Evolutionary conservation across 140 eudicot genomes (phyloP).

Genomic region (Flaveria floridana): DNA sequence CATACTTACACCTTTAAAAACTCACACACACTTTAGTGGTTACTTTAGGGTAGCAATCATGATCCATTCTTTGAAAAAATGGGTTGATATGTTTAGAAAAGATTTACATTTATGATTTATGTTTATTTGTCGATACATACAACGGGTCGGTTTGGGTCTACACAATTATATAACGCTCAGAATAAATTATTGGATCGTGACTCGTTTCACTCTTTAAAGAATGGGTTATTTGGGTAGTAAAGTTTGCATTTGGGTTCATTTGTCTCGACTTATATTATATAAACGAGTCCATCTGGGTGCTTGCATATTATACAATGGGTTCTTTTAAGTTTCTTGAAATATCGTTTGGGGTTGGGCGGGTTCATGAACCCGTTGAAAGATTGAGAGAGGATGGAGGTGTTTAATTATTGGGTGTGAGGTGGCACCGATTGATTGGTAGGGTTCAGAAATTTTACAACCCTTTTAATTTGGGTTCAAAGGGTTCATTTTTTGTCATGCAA

Average conservation of each 20-base stretch:
- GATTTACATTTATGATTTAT: too few species aligned
- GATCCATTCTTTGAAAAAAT: neutral
- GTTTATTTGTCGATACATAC: too few species aligned
- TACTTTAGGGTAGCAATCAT: neutral
- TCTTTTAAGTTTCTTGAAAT: too few species aligned
- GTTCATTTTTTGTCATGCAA: neutral
- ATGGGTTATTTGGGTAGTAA: neutral
- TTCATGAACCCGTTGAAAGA: too few species aligned
- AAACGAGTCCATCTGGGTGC: neutral
- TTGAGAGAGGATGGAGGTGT: too few species aligned
- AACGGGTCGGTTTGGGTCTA: neutral
- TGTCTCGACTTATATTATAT: neutral
- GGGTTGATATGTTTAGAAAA: neutral
- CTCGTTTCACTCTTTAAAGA: neutral
- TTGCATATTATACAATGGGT: neutral
- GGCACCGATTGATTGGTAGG: too few species aligned
- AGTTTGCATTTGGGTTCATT: neutral
- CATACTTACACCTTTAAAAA: conserved; percentile 27
- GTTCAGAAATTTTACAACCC: neutral
- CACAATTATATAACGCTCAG: neutral
- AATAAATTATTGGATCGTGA: neutral
- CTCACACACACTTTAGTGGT: conserved; percentile 19
- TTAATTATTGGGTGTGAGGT: too few species aligned
- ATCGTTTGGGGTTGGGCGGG: too few species aligned
- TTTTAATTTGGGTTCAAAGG: too few species aligned